Evolutionary conservation across 805 yeast genomes (phyloP), one percentile per base, ranked within the genome.

Genomic region (Metschnikowia cubensis): DNA sequence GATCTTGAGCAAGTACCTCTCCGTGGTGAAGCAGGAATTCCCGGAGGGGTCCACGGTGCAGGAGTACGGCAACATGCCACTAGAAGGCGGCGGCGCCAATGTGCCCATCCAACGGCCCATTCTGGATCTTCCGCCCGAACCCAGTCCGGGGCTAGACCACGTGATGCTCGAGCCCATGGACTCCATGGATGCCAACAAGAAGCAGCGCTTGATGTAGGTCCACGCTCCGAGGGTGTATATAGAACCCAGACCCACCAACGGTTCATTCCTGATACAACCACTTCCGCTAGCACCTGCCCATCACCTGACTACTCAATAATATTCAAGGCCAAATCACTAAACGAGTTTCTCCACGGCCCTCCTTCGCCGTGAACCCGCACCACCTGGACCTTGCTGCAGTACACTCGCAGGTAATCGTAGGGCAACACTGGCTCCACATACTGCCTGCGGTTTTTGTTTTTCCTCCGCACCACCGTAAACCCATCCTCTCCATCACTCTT

Each of bases 1-100:
- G 53, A 88, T 90, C 61, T 70, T 92, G 48, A 83, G 86, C 55
- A 86, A 90, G 59, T 89, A 87, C 64, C 73, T 86, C 47, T 76
- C 80, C 50, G 57, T 51, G 22, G 50, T 55, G 14, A 57, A 57
- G 47, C 57, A 42, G 48, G 56, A 46, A 37, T 53, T 50, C 37
- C 50, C 41, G 17, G 57, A 55, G 33, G 55, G 46, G 53, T 46
- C 53, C 25, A 44, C 52, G 1, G 57, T 55, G 21, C 53, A 48
- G 10, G 58, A 56, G 33, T 53, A 40, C 18, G 38, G 42, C 32
- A 46, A 36, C 22, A 47, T 55, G 31, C 47, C 56, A 15, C 35
- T 56, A 35, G 58, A 56, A 6, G 40, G 45, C 29, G 42, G 35
- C 15, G 39, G 51, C 2, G 47, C 25, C 42, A 49, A 35, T 15